Percentiles rank a stretch among this genome's conserved stretches.
Evolutionary conservation across 2,329 filamentous ascomycete species (phyloP).

Genomic region (Bipolaris zeicola): DNA sequence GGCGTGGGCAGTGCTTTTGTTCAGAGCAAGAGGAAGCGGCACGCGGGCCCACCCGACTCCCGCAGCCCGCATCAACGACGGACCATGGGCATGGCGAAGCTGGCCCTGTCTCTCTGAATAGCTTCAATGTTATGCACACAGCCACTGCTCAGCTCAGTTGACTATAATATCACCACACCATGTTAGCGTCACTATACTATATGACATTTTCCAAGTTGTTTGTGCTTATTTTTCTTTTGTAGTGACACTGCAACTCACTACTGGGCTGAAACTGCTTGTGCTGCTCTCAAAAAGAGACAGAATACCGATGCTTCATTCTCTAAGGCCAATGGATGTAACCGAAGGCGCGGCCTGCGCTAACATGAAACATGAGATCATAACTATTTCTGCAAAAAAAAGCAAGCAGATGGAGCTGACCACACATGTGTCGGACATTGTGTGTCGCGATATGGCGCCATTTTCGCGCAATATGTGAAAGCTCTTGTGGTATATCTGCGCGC

Average conservation of each 20-base stretch:
- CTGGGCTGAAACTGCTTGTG: not conserved
- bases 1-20: not conserved
- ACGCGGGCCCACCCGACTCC: not conserved
- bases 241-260: not conserved
- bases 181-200: not conserved
- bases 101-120: not conserved
- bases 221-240: not conserved
- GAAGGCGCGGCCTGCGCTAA: constrained; percentile 7
- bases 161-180: not conserved
- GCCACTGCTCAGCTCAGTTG: not conserved
- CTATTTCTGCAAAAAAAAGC: constrained; percentile 1
- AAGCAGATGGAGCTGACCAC: constrained; percentile 1
- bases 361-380: constrained; percentile 3
- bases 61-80: not conserved
- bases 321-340: not conserved
- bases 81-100: too few species aligned
- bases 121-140: not conserved
- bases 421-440: constrained; percentile 1
- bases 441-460: constrained; percentile 29
- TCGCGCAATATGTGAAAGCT: constrained; percentile 12
- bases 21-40: not conserved
- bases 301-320: not conserved
- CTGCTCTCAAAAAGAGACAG: not conserved
- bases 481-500: not conserved
- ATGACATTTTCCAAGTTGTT: not conserved